phyloP scores from a whole-genome alignment of 2,329 filamentous ascomycete species.

The Ascochyta clinopodiicola region DNA sequence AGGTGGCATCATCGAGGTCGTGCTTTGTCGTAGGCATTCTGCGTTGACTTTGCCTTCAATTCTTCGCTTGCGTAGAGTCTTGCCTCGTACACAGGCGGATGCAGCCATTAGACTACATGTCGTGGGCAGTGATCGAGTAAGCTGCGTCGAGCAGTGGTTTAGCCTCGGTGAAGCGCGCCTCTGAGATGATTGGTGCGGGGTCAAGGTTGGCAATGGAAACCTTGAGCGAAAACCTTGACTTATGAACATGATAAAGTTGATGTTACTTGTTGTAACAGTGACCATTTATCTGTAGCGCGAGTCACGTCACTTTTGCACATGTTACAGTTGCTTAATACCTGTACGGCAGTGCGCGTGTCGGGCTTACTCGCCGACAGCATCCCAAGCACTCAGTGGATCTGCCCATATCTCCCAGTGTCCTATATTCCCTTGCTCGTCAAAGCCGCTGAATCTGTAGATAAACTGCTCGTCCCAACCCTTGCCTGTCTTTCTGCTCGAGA shows the following conservation, averaged over 20 bases:
- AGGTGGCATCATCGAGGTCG: slow-evolving; percentile 38
- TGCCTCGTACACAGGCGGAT: background rate
- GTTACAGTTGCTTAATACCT: background rate
- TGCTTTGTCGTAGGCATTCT: slow-evolving; percentile 22
- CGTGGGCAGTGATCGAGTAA: slow-evolving; percentile 13
- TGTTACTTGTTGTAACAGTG: background rate
- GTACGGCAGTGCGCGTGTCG: background rate
- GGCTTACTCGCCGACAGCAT: slow-evolving; percentile 40
- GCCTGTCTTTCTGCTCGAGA: slow-evolving; percentile 49
- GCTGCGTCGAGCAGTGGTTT: slow-evolving; percentile 13
- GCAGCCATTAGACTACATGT: background rate
- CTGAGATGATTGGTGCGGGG: slow-evolving; percentile 18
- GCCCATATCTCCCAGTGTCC: slow-evolving; percentile 55
- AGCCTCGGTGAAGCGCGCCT: slow-evolving; percentile 14
- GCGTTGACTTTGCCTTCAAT: background rate
- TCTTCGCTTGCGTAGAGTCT: background rate
- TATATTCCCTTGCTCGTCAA: slow-evolving; percentile 49
- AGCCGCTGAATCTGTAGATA: slow-evolving; percentile 50
- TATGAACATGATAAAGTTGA: background rate
- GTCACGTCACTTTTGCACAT: background rate
- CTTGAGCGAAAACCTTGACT: background rate
- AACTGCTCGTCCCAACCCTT: slow-evolving; percentile 52
- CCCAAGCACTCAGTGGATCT: slow-evolving; percentile 53
- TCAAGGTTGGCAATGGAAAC: background rate
- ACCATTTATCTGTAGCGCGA: no score